Conservation (phyloP, 2,329 filamentous ascomycete species). For the Aureobasidium sp. region DNA sequence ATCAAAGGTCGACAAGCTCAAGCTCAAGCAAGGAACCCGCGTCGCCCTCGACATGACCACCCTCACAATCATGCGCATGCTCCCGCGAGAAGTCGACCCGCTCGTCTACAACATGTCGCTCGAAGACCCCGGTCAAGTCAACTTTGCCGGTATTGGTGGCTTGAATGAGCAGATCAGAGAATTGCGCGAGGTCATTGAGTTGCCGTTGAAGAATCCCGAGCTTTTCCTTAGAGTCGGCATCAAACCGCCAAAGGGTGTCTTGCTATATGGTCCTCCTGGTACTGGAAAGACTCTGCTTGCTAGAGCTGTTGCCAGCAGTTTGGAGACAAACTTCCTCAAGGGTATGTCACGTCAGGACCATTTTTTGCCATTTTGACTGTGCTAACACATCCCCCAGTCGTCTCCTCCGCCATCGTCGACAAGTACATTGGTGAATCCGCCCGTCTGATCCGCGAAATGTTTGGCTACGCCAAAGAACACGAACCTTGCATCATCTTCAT, state of each 20-base stretch:
- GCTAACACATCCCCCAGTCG: constrained; percentile 54
- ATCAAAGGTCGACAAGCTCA: constrained; percentile 94
- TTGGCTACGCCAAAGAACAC: constrained; percentile 98
- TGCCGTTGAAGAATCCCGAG: constrained; percentile 97
- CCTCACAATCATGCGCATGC: constrained; percentile 99
- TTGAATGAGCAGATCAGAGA: constrained; percentile 98
- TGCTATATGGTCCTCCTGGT: constrained; percentile 91
- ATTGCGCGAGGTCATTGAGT: constrained; percentile 91
- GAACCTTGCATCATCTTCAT: constrained; percentile 99
- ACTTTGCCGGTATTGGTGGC: constrained; percentile 94
- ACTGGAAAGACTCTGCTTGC: constrained; percentile 95
- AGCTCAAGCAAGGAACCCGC: constrained; percentile 96
- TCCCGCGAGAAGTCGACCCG: constrained; percentile 95
- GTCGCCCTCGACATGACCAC: constrained; percentile 99
- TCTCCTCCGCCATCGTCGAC: constrained; percentile 97
- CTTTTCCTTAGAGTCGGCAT: constrained; percentile 95
- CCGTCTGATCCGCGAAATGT: constrained; percentile 97
- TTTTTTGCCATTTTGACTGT: too few relatives aligned
- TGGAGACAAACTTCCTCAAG: constrained; percentile 98
- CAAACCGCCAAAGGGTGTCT: constrained; percentile 95
- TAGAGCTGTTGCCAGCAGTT: constrained; percentile 86
- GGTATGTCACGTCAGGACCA: constrained; percentile 47
- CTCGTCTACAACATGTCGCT: constrained; percentile 99
- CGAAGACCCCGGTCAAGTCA: constrained; percentile 95
- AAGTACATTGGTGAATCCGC: constrained; percentile 99